Percentiles rank a stretch among this genome's conserved stretches.
Evolutionary conservation across 371 early-diverging fungal species (phyloP).

Genomic region (Actinomortierella wolfii): DNA sequence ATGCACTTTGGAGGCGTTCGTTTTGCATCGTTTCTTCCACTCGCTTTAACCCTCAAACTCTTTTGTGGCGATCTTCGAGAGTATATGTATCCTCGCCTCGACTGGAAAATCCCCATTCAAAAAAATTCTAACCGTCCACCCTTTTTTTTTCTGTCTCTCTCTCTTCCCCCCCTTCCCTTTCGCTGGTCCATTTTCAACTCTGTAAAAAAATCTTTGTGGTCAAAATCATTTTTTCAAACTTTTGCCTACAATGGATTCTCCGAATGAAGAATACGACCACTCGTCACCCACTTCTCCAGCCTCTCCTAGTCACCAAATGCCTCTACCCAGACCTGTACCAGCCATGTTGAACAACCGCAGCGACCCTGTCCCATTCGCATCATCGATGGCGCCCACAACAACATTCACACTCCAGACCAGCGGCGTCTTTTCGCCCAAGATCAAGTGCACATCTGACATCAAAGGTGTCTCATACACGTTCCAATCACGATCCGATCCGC

Average conservation of each 20-base stretch:
- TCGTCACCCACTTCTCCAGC: no score
- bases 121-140: neutral
- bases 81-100: no score
- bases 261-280: no score
- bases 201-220: slow-evolving; percentile 6
- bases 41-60: no score
- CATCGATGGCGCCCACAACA: slow-evolving; percentile 27
- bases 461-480: slow-evolving; percentile 34
- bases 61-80: no score
- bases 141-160: neutral
- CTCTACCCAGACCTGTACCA: slow-evolving; percentile 31
- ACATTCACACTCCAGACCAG: slow-evolving; percentile 37
- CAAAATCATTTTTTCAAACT: no score
- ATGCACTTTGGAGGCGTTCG: no score
- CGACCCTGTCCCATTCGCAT: slow-evolving; percentile 29
- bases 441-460: slow-evolving; percentile 35
- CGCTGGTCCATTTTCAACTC: slow-evolving; percentile 8
- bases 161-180: neutral
- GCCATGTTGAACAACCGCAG: slow-evolving; percentile 33
- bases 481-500: slow-evolving; percentile 33
- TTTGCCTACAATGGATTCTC: no score
- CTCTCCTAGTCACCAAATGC: slow-evolving; percentile 14
- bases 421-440: slow-evolving; percentile 29
- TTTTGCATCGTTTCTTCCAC: no score
- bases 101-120: no score